Conservation (phyloP, 805 yeast genomes). For the Metschnikowia cubensis region DNA sequence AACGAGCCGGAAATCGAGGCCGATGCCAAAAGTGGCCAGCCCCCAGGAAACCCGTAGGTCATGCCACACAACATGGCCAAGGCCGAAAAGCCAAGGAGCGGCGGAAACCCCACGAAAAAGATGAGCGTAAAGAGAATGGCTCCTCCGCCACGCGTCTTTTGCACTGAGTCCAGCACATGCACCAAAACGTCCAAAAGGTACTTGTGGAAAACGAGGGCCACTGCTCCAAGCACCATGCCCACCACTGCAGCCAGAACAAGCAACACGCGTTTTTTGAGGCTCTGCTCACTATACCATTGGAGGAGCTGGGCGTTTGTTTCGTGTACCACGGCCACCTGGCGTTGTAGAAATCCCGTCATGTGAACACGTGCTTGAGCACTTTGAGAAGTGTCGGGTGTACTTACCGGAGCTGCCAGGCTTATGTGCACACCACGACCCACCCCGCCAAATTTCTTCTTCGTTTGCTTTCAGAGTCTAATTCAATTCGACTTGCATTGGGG, state of each 20-base stretch:
- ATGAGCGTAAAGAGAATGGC: conserved; percentile 49
- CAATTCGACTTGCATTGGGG: too few relatives aligned
- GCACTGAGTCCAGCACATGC: conserved; percentile 43
- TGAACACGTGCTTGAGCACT: too few relatives aligned
- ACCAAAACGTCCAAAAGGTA: conserved; percentile 36
- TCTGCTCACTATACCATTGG: conserved; percentile 20
- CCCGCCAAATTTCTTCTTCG: too few relatives aligned
- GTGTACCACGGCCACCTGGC: background rate
- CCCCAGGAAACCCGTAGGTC: conserved; percentile 74
- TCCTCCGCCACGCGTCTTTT: conserved; percentile 36
- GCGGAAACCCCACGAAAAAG: conserved; percentile 81
- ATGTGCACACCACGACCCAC: background rate
- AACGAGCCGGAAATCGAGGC: conserved; percentile 74
- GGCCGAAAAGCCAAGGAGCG: conserved; percentile 77
- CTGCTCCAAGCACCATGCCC: conserved; percentile 17
- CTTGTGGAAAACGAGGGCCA: conserved; percentile 33
- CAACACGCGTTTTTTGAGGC: conserved; percentile 10
- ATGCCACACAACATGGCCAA: conserved; percentile 68
- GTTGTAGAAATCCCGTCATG: conserved; percentile 1
- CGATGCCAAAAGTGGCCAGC: conserved; percentile 71
- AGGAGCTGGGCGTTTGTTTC: conserved; percentile 3
- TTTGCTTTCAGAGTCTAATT: too few relatives aligned
- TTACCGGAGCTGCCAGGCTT: background rate
- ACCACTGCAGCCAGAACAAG: conserved; percentile 16
- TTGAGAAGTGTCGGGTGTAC: background rate